Evolutionary conservation across 768 basidiomycete genomes (phyloP).

Genomic region (Pholiota microspora): DNA sequence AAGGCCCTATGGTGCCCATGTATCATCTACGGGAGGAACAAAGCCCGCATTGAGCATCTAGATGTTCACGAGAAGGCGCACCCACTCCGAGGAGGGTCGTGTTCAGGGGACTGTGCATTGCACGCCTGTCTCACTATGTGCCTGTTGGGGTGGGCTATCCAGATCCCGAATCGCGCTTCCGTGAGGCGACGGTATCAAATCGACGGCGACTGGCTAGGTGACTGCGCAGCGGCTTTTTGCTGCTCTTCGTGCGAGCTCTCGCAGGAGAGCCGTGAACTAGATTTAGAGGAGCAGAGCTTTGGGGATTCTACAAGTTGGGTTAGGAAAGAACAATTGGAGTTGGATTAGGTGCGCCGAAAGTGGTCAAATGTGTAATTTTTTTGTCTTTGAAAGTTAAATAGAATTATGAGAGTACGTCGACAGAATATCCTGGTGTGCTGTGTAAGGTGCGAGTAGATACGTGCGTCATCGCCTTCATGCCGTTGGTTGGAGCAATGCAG

Average conservation of each 20-base stretch:
- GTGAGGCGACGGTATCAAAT: slow-evolving; percentile 32
- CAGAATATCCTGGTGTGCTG: not conserved
- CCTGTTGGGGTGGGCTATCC: slow-evolving; percentile 20
- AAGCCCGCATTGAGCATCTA: slow-evolving; percentile 17
- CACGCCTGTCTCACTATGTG: slow-evolving; percentile 18
- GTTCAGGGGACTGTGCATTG: slow-evolving; percentile 11
- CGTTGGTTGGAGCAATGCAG: too few species aligned
- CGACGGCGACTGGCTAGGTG: slow-evolving; percentile 28
- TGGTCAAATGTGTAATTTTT: not conserved
- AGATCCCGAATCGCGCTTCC: slow-evolving; percentile 14
- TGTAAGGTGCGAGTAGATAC: not conserved
- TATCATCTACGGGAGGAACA: slow-evolving; percentile 17
- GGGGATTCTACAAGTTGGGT: not conserved
- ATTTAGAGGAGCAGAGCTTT: slow-evolving; percentile 34
- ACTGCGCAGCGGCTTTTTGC: slow-evolving; percentile 31
- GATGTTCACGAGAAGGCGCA: slow-evolving; percentile 9
- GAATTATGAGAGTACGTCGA: slow-evolving; percentile 5
- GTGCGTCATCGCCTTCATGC: not conserved
- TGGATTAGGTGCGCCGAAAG: not conserved
- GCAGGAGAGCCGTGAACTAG: slow-evolving; percentile 39
- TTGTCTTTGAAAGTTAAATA: not conserved
- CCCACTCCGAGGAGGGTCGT: slow-evolving; percentile 7
- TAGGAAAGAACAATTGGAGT: not conserved
- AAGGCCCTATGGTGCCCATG: slow-evolving; percentile 18
- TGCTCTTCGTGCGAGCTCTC: slow-evolving; percentile 39